These are phyloP conservation scores for Boletus fagicola DNA, from an alignment of 768 basidiomycete genomes.

Conservation along the genomic window DNA sequence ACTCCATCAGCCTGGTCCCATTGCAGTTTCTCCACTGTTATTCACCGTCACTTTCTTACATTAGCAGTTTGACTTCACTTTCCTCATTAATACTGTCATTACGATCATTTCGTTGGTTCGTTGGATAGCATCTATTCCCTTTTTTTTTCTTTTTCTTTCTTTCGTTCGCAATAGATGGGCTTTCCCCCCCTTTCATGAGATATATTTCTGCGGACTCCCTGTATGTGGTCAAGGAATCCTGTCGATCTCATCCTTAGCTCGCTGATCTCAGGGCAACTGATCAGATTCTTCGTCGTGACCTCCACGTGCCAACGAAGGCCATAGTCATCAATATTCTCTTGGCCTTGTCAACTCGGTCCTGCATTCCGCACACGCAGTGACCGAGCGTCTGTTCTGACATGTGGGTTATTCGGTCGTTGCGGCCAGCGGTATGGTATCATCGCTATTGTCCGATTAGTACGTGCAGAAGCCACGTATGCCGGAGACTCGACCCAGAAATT, in stretches of 20 bases:
- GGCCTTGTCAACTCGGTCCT: neutral
- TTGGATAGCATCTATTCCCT: neutral
- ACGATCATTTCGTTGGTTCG: conserved; percentile 4
- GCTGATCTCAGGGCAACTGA: neutral
- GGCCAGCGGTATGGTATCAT: neutral
- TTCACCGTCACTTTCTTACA: conserved; percentile 7
- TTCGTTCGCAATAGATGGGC: conserved; percentile 8
- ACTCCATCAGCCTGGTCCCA: conserved; percentile 3
- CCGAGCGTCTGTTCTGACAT: neutral
- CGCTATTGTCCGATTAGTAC: neutral
- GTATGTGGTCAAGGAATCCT: neutral
- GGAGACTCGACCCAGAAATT: neutral
- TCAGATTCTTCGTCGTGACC: neutral
- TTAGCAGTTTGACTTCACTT: neutral
- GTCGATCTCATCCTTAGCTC: conserved; percentile 6
- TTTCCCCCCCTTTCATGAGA: neutral
- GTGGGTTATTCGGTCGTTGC: neutral
- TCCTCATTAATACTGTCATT: conserved; percentile 3
- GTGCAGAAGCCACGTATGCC: neutral
- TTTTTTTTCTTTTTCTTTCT: neutral
- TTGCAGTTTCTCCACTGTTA: conserved; percentile 10
- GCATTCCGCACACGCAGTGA: neutral
- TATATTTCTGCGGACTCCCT: neutral
- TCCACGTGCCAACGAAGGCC: conserved; percentile 11
- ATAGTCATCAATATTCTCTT: neutral